phyloP scores from a whole-genome alignment of 129 eudicot genomes.

The Mikania micrantha region DNA sequence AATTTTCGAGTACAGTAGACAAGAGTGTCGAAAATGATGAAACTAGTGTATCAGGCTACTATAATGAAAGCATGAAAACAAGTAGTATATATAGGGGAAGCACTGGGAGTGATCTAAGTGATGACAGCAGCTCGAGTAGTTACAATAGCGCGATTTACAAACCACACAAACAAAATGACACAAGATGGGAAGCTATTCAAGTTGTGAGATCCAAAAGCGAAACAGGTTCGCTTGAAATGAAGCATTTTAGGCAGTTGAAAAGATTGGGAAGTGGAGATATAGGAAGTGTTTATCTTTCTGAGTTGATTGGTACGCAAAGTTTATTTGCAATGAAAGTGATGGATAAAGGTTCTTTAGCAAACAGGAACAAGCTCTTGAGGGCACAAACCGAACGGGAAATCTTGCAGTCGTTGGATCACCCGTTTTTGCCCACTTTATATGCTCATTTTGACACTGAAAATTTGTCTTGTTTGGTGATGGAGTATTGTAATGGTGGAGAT shows the following conservation, averaged over 20 bases:
- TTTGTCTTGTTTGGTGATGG: slow-evolving; percentile 84
- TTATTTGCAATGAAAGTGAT: slow-evolving; percentile 82
- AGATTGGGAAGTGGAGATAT: slow-evolving; percentile 86
- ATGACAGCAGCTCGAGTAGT: slow-evolving; percentile 78
- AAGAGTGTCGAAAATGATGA: slow-evolving; percentile 47
- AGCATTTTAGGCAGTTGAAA: slow-evolving; percentile 68
- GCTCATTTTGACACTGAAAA: slow-evolving; percentile 90
- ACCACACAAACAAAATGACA: slow-evolving; percentile 80
- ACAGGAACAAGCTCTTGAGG: slow-evolving; percentile 75
- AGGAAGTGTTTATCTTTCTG: slow-evolving; percentile 74
- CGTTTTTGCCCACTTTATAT: slow-evolving; percentile 88
- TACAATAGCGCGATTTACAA: slow-evolving; percentile 48
- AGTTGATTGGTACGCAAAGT: slow-evolving; percentile 65
- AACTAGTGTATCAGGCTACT: slow-evolving; percentile 34
- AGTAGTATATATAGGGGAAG: slow-evolving; percentile 63
- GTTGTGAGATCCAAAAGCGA: slow-evolving; percentile 53
- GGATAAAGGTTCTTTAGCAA: slow-evolving; percentile 69
- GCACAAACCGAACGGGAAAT: slow-evolving; percentile 96
- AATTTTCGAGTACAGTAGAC: slow-evolving; percentile 38
- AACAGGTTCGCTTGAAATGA: slow-evolving; percentile 42
- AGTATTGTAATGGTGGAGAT: slow-evolving; percentile 94
- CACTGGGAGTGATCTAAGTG: slow-evolving; percentile 77
- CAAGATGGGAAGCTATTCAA: slow-evolving; percentile 81
- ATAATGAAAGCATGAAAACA: slow-evolving; percentile 48
- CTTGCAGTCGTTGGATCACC: slow-evolving; percentile 89